Base-by-base conservation (phyloP, 2,329 filamentous ascomycete species). In the Fusarium sp. region DNA sequence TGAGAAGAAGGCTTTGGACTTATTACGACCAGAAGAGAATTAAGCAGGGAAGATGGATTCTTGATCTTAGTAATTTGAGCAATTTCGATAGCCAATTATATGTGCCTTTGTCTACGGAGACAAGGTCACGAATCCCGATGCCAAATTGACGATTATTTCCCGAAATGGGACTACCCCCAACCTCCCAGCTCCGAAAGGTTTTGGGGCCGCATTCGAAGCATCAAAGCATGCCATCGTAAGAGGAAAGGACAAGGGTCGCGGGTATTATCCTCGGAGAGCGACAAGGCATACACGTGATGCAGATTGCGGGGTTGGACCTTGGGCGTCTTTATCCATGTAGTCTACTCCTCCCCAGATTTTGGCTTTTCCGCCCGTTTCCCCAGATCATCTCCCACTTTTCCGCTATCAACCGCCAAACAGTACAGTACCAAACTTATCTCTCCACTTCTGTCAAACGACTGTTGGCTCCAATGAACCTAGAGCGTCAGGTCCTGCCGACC, bases 401-500 rank as follows among this genome's bases (percentile, higher is more conserved):
- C 63, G 63, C 11, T 32, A 14, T 7, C 37, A 45, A 37, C 34
- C 34, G 34, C 10, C 34, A 37, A 37, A 37, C 41, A 37, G 62
- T 41, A 48, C 66, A 27, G 62, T 46, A 48, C 66, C 37, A 40
- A 18, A 37, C 1, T 13, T 34, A 13, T 53, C 23, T 41, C 25
- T 18, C 28, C n/a, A 40, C 42, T 37, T 37, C 16, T 23, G 48
- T 54, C 47, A 27, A 49, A 47, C 47, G 23, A 21, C 43, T n/a
- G 34, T 43, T 55, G 48, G 43, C 43, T 46, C 37, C 63, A 45
- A 69, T 69, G 66, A 42, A 55, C 53, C 41, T 67, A 32, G 65
- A 68, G 37, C 64, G 49, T n/a, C 43, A 63, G 14, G 60, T 69
- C 14, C 42, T 69, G 5, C 51, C 66, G 13, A 48, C 37, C 21